phyloP scores from a whole-genome alignment of 2,329 filamentous ascomycete species.

The Corinectria fuckeliana region DNA sequence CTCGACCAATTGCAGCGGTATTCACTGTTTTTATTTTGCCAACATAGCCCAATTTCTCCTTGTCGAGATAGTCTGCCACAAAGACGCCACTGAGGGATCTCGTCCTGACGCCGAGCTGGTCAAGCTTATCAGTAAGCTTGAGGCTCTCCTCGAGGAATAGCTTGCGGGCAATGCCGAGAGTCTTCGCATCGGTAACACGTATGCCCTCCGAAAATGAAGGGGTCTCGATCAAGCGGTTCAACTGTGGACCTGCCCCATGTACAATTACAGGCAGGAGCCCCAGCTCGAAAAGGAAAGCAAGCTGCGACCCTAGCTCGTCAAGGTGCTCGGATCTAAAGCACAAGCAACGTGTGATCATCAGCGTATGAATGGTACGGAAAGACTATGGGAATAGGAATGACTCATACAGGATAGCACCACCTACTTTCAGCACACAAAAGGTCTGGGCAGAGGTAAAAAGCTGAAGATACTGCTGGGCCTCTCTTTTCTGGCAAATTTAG shows the following conservation, averaged over 20 bases:
- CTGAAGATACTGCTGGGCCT: too few relatives aligned
- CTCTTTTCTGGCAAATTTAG: too few relatives aligned
- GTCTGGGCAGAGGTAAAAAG: too few relatives aligned
- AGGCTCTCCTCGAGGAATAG: slow-evolving; percentile 93
- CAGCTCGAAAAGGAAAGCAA: slow-evolving; percentile 94
- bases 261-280: slow-evolving; percentile 95
- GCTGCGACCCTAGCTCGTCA: slow-evolving; percentile 86
- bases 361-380: too few relatives aligned
- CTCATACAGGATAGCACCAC: too few relatives aligned
- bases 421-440: too few relatives aligned
- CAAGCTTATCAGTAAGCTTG: slow-evolving; percentile 79
- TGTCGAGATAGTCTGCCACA: slow-evolving; percentile 91
- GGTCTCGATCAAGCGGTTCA: slow-evolving; percentile 89
- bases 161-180: slow-evolving; percentile 85
- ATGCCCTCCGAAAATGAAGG: slow-evolving; percentile 99
- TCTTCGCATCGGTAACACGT: slow-evolving; percentile 93
- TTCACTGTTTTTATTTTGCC: slow-evolving; percentile 95
- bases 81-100: slow-evolving; percentile 92
- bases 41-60: slow-evolving; percentile 94
- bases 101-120: slow-evolving; percentile 87
- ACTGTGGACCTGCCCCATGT: slow-evolving; percentile 91
- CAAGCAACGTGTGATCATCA: too few relatives aligned
- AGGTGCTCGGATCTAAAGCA: slow-evolving; percentile 96
- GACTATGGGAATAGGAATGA: too few relatives aligned
- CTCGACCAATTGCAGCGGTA: too few relatives aligned